A percentile compares a stretch with the other conserved stretches of the same genome.
Evolutionary conservation across 345 rosid genomes (phyloP).

Genomic region (Eutrema japonicum): DNA sequence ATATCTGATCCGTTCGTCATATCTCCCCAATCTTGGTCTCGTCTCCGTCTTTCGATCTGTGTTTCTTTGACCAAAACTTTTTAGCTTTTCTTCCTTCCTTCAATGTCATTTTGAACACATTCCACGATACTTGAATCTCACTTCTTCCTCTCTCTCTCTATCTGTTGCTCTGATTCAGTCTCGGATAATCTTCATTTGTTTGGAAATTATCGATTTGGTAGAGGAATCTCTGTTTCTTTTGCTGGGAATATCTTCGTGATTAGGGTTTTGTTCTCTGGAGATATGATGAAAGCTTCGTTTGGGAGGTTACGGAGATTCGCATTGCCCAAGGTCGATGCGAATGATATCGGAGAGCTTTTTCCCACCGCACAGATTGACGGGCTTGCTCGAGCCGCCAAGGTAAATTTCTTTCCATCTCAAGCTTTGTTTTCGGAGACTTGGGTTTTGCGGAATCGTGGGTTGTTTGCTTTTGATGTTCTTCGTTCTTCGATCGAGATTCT

Average conservation of each 20-base stretch:
- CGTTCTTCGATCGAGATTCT: slow-evolving; percentile 1
- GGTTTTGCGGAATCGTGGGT: neutral
- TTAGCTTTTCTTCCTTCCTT: slow-evolving; percentile 26
- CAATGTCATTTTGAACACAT: slow-evolving; percentile 36
- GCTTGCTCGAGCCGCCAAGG: slow-evolving; percentile 86
- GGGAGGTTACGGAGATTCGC: slow-evolving; percentile 72
- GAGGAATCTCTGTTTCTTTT: neutral
- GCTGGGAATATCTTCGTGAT: slow-evolving; percentile 4
- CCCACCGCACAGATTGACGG: slow-evolving; percentile 69
- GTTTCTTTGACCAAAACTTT: slow-evolving; percentile 39
- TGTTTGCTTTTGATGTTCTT: slow-evolving; percentile 6
- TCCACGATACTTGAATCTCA: slow-evolving; percentile 37
- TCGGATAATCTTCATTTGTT: neutral
- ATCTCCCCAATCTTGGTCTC: slow-evolving; percentile 27
- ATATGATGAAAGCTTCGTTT: slow-evolving; percentile 76
- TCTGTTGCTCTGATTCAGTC: neutral
- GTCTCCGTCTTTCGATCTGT: slow-evolving; percentile 41
- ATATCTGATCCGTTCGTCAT: slow-evolving; percentile 21
- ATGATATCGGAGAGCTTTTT: slow-evolving; percentile 59
- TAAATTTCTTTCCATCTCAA: slow-evolving; percentile 7
- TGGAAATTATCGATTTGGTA: neutral
- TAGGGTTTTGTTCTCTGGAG: slow-evolving; percentile 20
- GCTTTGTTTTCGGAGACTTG: neutral
- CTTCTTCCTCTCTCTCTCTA: neutral
- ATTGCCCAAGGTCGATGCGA: slow-evolving; percentile 62